phyloP scores from a whole-genome alignment of 208 protist species.

The Endotrypanum monterogeii region DNA sequence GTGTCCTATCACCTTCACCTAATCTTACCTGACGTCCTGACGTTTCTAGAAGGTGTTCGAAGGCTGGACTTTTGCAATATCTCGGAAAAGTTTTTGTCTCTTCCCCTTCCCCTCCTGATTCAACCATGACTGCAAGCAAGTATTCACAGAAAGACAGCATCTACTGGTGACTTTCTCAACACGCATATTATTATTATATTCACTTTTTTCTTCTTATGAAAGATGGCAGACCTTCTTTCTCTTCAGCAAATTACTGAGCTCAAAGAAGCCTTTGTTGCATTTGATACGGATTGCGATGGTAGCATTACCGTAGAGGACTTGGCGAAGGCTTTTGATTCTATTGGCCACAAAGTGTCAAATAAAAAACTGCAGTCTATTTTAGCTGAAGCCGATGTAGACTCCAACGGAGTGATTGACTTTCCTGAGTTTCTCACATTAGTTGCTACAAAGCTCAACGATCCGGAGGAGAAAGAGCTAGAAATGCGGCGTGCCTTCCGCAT shows the following conservation, averaged over 20 bases:
- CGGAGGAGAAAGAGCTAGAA: constrained; percentile 93
- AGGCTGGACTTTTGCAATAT: background rate
- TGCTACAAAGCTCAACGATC: constrained; percentile 85
- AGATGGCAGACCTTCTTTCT: constrained; percentile 93
- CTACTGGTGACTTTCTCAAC: background rate
- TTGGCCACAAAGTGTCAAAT: constrained; percentile 95
- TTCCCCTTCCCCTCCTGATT: background rate
- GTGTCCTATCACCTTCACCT: background rate
- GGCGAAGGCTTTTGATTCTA: constrained; percentile 98
- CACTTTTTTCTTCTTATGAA: background rate
- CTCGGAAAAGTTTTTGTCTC: background rate
- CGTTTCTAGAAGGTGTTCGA: background rate
- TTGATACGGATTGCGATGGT: constrained; percentile 99
- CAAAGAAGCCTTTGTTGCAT: constrained; percentile 99
- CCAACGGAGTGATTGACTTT: constrained; percentile 98
- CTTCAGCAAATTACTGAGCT: constrained; percentile 99
- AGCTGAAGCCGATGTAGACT: constrained; percentile 96
- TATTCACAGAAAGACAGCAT: background rate
- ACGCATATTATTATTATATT: background rate
- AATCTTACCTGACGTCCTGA: too few relatives aligned
- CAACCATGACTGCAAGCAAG: too few relatives aligned
- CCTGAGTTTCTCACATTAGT: constrained; percentile 95
- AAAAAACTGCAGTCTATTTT: constrained; percentile 97
- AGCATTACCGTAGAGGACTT: constrained; percentile 99
- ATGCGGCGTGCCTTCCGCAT: constrained; percentile 92